Conservation (phyloP, 768 basidiomycete species). For the Dioszegia hungarica region DNA sequence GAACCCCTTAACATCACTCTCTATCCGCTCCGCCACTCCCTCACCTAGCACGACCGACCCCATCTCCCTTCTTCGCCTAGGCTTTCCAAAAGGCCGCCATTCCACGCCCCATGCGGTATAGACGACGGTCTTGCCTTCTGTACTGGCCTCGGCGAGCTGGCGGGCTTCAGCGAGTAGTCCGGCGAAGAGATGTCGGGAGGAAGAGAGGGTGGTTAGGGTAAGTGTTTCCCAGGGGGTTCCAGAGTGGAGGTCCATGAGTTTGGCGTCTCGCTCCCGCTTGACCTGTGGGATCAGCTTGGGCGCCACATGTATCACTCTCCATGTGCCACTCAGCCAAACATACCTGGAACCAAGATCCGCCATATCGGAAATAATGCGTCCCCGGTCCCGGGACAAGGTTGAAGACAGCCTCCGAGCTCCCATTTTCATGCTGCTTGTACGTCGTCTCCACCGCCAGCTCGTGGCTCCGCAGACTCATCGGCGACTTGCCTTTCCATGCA, state of each 20-base stretch:
- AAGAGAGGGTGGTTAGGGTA: constrained; percentile 83
- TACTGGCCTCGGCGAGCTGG: constrained; percentile 72
- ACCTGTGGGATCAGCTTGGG: constrained; percentile 51
- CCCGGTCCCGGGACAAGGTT: constrained; percentile 94
- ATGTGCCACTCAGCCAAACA: neutral
- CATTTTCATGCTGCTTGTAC: constrained; percentile 81
- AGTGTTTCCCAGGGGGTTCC: constrained; percentile 97
- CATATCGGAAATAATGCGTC: constrained; percentile 84
- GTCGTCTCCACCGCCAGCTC: constrained; percentile 91
- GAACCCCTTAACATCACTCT: constrained; percentile 74
- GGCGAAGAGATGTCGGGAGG: constrained; percentile 76
- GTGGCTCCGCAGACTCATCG: constrained; percentile 61
- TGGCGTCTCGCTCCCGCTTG: constrained; percentile 88
- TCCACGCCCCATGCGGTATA: constrained; percentile 95
- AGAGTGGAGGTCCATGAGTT: constrained; percentile 82
- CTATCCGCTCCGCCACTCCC: constrained; percentile 79
- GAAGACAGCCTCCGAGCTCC: constrained; percentile 82
- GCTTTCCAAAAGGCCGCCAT: constrained; percentile 92
- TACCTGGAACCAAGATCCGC: constrained; percentile 90
- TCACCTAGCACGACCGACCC: constrained; percentile 80
- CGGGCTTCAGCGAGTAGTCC: constrained; percentile 79
- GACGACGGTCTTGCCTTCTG: constrained; percentile 91
- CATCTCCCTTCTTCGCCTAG: constrained; percentile 76
- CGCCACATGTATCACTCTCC: too few species aligned
- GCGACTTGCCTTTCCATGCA: constrained; percentile 19